Evolutionary conservation across 2,329 filamentous ascomycete species (phyloP).

Genomic region (Sclerotinia borealis): DNA sequence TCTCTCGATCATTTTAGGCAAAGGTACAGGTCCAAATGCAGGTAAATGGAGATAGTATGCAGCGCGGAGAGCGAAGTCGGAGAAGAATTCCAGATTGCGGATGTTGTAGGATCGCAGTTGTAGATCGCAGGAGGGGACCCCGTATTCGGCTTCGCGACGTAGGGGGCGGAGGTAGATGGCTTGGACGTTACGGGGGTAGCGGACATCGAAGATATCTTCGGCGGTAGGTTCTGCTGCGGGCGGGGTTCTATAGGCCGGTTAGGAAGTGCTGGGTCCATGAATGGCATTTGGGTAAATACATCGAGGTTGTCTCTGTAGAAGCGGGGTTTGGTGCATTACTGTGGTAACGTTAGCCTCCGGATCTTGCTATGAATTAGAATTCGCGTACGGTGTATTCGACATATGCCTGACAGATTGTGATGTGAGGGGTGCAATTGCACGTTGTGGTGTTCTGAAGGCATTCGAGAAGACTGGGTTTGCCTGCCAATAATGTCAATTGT

Average conservation of each 20-base stretch:
- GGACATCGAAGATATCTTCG: slow-evolving; percentile 30
- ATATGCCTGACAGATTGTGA: background rate
- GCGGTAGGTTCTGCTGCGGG: background rate
- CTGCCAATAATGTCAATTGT: slow-evolving; percentile 14
- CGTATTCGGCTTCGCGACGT: slow-evolving; percentile 65
- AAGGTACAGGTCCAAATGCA: slow-evolving; percentile 75
- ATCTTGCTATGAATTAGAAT: too few species aligned
- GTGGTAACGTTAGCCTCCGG: background rate
- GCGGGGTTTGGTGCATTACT: background rate
- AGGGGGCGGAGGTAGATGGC: slow-evolving; percentile 82
- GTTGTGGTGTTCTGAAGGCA: slow-evolving; percentile 4
- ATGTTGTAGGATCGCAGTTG: slow-evolving; percentile 88
- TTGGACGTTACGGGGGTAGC: slow-evolving; percentile 73
- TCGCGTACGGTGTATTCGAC: slow-evolving; percentile 3
- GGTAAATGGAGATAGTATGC: slow-evolving; percentile 90
- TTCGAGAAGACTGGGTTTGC: slow-evolving; percentile 15
- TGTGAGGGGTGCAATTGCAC: background rate
- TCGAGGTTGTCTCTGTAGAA: background rate
- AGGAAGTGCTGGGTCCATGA: background rate
- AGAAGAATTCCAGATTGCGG: slow-evolving; percentile 87
- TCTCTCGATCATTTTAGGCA: slow-evolving; percentile 80
- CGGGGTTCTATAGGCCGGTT: slow-evolving; percentile 9
- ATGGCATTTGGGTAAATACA: background rate
- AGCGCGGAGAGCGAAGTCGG: slow-evolving; percentile 88
- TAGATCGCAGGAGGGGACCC: slow-evolving; percentile 80